Percentiles rank a stretch among this genome's conserved stretches.
These are phyloP conservation scores for Pyrus pyrifolia DNA, from an alignment of 306 rosid species.

Conservation along the genomic window DNA sequence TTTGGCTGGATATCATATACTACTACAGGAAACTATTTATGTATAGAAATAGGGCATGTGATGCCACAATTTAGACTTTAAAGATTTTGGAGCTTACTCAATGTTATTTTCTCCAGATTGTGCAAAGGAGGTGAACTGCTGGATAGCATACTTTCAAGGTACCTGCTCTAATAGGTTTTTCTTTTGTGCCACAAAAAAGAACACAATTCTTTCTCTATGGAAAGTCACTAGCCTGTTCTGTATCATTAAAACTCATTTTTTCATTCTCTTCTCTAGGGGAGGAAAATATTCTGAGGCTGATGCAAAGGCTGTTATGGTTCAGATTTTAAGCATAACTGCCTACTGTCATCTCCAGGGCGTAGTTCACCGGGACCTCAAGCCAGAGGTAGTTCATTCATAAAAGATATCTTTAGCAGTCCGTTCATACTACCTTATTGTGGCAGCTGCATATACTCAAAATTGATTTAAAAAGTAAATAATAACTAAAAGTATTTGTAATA, in stretches of 20 bases:
- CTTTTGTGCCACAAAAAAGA: slow-evolving; percentile 11
- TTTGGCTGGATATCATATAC: background rate
- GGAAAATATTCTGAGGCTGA: slow-evolving; percentile 45
- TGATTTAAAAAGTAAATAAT: background rate
- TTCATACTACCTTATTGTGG: background rate
- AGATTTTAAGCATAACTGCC: slow-evolving; percentile 28
- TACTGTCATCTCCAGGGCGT: slow-evolving; percentile 43
- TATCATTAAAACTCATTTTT: slow-evolving; percentile 12
- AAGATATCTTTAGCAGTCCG: background rate
- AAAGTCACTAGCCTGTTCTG: slow-evolving; percentile 3
- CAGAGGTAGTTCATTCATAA: slow-evolving; percentile 57
- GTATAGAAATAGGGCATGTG: background rate
- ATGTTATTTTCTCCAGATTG: slow-evolving; percentile 43
- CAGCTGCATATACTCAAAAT: background rate
- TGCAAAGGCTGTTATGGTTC: slow-evolving; percentile 35
- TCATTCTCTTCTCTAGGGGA: slow-evolving; percentile 46
- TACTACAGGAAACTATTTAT: background rate
- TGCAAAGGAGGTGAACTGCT: slow-evolving; percentile 88
- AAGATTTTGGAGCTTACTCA: slow-evolving; percentile 14
- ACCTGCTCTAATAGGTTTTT: background rate
- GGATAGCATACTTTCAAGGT: slow-evolving; percentile 90
- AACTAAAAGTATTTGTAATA: background rate
- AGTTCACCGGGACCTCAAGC: slow-evolving; percentile 56
- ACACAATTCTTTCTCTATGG: slow-evolving; percentile 10
- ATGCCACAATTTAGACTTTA: background rate